A percentile compares a stretch with the other conserved stretches of the same genome.
Conservation (phyloP, 371 early-diverging fungal species). For the Mucor mucedo region DNA sequence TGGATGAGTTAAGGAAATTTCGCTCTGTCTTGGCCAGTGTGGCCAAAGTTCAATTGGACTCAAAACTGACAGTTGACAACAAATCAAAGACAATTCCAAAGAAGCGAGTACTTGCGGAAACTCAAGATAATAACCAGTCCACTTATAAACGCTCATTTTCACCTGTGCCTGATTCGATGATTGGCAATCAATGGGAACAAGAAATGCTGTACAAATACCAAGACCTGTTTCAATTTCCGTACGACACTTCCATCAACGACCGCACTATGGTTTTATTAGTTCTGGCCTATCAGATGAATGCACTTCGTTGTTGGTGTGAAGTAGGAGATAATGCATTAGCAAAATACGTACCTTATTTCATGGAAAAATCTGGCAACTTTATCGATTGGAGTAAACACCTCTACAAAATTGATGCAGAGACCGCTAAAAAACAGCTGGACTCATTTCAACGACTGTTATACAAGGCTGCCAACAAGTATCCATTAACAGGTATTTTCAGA, state of each 20-base stretch:
- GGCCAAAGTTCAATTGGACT: constrained; percentile 18
- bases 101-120: constrained; percentile 10
- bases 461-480: constrained; percentile 27
- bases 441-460: constrained; percentile 30
- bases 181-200: constrained; percentile 28
- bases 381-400: constrained; percentile 48
- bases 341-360: constrained; percentile 42
- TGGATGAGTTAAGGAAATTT: constrained; percentile 43
- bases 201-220: constrained; percentile 37
- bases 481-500: constrained; percentile 25
- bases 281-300: constrained; percentile 47
- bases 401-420: constrained; percentile 20
- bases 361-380: constrained; percentile 42
- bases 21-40: constrained; percentile 31
- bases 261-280: constrained; percentile 41
- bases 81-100: not conserved
- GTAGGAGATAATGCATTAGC: constrained; percentile 35
- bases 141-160: not conserved
- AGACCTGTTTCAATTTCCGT: constrained; percentile 40
- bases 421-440: constrained; percentile 42
- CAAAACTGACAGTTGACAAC: not conserved
- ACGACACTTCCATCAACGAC: constrained; percentile 36
- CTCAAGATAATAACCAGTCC: not conserved
- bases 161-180: constrained; percentile 10
- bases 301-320: constrained; percentile 44